Evolutionary conservation across 345 rosid genomes (phyloP).

Genomic region (Gossypium herbaceum): DNA sequence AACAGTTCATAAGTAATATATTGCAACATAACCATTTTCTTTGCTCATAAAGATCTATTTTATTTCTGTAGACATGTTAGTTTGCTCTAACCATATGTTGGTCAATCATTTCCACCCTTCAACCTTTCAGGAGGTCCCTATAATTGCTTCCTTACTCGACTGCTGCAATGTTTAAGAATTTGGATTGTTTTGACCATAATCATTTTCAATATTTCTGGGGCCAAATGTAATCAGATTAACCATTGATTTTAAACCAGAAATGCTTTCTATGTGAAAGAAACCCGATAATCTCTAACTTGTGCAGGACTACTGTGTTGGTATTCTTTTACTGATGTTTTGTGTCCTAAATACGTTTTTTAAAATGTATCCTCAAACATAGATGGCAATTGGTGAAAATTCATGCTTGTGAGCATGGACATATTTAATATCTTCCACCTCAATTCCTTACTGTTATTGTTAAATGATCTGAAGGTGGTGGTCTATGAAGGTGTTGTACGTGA

Average conservation of each 20-base stretch:
- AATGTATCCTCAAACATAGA: constrained; percentile 40
- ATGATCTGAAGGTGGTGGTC: constrained; percentile 74
- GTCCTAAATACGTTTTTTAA: not conserved
- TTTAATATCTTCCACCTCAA: constrained; percentile 2
- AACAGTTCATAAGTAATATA: not conserved
- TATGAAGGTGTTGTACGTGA: constrained; percentile 75
- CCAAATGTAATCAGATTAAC: constrained; percentile 1
- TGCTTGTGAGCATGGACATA: constrained; percentile 8
- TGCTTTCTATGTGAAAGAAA: not conserved
- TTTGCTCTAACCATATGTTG: not conserved
- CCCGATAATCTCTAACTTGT: not conserved
- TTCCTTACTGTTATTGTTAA: constrained; percentile 33
- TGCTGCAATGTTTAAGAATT: not conserved
- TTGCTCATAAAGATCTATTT: not conserved
- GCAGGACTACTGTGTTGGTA: not conserved
- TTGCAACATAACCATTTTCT: not conserved
- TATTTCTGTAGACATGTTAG: not conserved
- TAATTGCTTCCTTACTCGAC: not conserved
- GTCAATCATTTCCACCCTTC: not conserved
- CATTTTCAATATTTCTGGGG: not conserved
- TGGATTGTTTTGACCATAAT: not conserved
- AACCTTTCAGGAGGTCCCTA: not conserved
- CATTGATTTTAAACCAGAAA: not conserved
- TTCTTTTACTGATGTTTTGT: constrained; percentile 3
- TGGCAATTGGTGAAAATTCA: constrained; percentile 33